These are phyloP conservation scores for Didymella glomerata DNA, from an alignment of 2,329 filamentous ascomycete species.

Conservation along the genomic window DNA sequence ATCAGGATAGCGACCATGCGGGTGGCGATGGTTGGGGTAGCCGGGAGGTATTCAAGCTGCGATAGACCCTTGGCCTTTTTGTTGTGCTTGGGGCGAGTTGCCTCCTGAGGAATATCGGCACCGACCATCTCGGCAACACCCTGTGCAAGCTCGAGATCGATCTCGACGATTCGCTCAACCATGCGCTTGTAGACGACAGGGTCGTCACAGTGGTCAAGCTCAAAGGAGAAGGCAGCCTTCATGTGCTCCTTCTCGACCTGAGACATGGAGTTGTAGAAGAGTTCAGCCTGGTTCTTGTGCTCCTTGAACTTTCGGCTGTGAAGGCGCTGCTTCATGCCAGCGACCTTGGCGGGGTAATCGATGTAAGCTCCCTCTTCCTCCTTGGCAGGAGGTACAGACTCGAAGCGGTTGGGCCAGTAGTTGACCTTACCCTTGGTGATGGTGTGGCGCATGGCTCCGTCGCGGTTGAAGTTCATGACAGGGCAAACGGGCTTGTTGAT, in stretches of 20 bases:
- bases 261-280: slow-evolving; percentile 83
- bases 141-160: slow-evolving; percentile 74
- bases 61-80: slow-evolving; percentile 72
- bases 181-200: slow-evolving; percentile 77
- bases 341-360: slow-evolving; percentile 71
- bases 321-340: slow-evolving; percentile 74
- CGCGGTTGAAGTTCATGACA: slow-evolving; percentile 78
- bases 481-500: slow-evolving; percentile 80
- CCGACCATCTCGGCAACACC: slow-evolving; percentile 75
- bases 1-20: slow-evolving; percentile 79
- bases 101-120: slow-evolving; percentile 64
- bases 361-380: slow-evolving; percentile 70
- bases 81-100: slow-evolving; percentile 68
- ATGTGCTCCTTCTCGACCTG: slow-evolving; percentile 72
- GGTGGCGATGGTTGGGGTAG: slow-evolving; percentile 71
- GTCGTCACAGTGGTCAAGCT: slow-evolving; percentile 84
- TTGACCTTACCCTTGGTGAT: slow-evolving; percentile 78
- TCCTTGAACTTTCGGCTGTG: slow-evolving; percentile 79
- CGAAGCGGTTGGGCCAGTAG: slow-evolving; percentile 80
- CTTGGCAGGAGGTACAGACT: slow-evolving; percentile 68
- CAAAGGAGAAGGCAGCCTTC: slow-evolving; percentile 69
- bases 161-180: slow-evolving; percentile 72
- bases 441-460: slow-evolving; percentile 75
- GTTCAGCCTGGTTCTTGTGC: slow-evolving; percentile 78
- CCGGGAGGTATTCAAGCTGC: slow-evolving; percentile 72